These are phyloP conservation scores for Microthyrium microscopicum DNA, from an alignment of 2,329 filamentous ascomycete genomes.

Conservation along the genomic window DNA sequence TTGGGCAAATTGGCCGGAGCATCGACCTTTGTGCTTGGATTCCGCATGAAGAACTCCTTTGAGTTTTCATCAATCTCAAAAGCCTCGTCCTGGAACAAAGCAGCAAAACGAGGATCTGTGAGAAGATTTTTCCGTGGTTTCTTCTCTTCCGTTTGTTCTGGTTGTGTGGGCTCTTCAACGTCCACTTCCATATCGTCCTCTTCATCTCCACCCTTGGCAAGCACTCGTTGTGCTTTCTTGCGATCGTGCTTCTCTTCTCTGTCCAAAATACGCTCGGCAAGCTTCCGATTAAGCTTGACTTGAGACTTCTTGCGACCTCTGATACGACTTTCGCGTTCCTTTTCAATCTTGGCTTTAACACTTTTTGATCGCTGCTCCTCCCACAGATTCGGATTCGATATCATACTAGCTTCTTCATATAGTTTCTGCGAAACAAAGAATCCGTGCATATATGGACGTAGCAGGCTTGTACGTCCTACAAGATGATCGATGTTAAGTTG, in stretches of 20 bases:
- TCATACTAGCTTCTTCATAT: constrained; percentile 86
- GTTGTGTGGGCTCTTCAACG: constrained; percentile 9
- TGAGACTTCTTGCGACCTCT: constrained; percentile 80
- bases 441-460: constrained; percentile 96
- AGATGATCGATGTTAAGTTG: constrained; percentile 76
- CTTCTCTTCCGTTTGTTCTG: constrained; percentile 36
- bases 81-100: constrained; percentile 82
- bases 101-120: constrained; percentile 70
- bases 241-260: constrained; percentile 50
- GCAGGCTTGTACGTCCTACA: constrained; percentile 72
- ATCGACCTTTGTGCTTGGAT: constrained; percentile 54
- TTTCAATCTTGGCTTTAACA: constrained; percentile 88
- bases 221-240: constrained; percentile 27
- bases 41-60: constrained; percentile 72
- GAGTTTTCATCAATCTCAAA: constrained; percentile 84
- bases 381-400: constrained; percentile 85
- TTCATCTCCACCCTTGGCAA: constrained; percentile 43
- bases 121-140: constrained; percentile 42
- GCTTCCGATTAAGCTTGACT: constrained; percentile 73
- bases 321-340: constrained; percentile 89
- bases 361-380: constrained; percentile 84
- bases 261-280: constrained; percentile 47
- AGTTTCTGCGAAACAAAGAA: constrained; percentile 93
- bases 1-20: constrained; percentile 19
- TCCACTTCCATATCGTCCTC: constrained; percentile 21